phyloP scores from a whole-genome alignment of 2,329 filamentous ascomycete species.

The Purpureocillium lavendulum region DNA sequence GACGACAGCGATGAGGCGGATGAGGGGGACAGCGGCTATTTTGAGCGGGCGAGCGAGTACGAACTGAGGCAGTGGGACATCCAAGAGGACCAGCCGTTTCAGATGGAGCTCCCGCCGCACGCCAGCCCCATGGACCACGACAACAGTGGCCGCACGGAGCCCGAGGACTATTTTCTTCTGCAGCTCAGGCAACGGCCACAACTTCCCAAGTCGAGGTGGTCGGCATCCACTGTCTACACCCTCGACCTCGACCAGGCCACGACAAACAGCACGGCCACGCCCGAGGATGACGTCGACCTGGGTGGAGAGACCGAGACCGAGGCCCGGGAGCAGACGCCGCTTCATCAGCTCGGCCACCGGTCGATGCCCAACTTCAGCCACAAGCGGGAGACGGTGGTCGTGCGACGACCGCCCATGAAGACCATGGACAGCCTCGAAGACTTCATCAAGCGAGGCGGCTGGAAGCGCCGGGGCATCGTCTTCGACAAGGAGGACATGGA shows the following conservation, averaged over 20 bases:
- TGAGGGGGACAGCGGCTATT: constrained; percentile 15
- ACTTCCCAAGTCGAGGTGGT: constrained; percentile 30
- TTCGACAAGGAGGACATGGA: constrained; percentile 18
- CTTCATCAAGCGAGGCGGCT: constrained; percentile 33
- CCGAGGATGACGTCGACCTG: constrained; percentile 12
- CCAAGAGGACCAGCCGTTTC: no score
- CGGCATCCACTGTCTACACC: constrained; percentile 31
- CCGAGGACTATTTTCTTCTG: constrained; percentile 24
- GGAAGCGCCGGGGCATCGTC: constrained; percentile 34
- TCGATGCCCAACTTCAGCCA: constrained; percentile 26
- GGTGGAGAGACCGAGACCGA: no score
- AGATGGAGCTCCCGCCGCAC: constrained; percentile 22
- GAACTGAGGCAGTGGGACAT: neutral
- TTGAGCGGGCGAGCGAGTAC: constrained; percentile 15
- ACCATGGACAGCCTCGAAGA: constrained; percentile 30
- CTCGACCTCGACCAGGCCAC: constrained; percentile 9
- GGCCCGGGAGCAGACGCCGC: constrained; percentile 12
- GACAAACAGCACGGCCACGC: constrained; percentile 6
- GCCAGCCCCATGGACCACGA: constrained; percentile 15
- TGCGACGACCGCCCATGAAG: constrained; percentile 27
- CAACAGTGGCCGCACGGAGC: constrained; percentile 14
- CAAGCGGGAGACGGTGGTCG: constrained; percentile 16
- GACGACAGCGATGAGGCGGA: constrained; percentile 15
- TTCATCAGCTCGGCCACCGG: constrained; percentile 12
- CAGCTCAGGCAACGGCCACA: constrained; percentile 19